Evolutionary conservation across 306 rosid genomes (phyloP).

Genomic region (Quercus suber): DNA sequence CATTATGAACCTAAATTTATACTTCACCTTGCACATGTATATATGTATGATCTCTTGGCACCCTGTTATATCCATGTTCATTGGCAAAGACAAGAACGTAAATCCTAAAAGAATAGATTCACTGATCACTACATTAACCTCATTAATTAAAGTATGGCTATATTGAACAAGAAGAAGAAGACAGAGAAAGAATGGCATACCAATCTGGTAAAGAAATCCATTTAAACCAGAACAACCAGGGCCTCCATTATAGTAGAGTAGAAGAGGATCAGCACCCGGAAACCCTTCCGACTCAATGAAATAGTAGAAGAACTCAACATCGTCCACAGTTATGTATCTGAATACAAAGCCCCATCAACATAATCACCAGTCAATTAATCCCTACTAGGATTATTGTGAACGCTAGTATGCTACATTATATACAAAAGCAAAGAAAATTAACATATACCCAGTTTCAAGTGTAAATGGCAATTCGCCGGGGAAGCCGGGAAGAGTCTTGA

Average conservation of each 20-base stretch:
- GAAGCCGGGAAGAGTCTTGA: slow-evolving; percentile 16
- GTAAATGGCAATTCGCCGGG: slow-evolving; percentile 12
- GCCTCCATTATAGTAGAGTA: slow-evolving; percentile 22
- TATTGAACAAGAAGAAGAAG: background rate
- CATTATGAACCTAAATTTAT: too few species aligned
- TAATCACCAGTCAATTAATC: background rate
- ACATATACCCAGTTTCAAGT: slow-evolving; percentile 14
- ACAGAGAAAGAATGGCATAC: background rate
- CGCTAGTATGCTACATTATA: too few species aligned
- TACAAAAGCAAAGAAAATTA: background rate
- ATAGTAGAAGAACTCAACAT: slow-evolving; percentile 20
- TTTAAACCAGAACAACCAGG: slow-evolving; percentile 23
- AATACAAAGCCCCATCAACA: background rate
- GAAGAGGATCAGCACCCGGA: slow-evolving; percentile 15
- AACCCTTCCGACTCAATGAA: slow-evolving; percentile 15
- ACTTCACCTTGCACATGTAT: too few species aligned
- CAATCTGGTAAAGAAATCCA: slow-evolving; percentile 22
- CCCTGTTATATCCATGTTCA: too few species aligned
- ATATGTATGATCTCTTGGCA: too few species aligned
- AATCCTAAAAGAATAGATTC: background rate
- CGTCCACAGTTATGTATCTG: slow-evolving; percentile 18
- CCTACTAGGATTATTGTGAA: background rate
- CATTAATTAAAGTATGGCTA: background rate
- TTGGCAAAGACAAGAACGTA: background rate
- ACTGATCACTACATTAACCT: background rate